Evolutionary conservation across 2,329 filamentous ascomycete genomes (phyloP).

Genomic region (Ophiostoma tasmaniense): DNA sequence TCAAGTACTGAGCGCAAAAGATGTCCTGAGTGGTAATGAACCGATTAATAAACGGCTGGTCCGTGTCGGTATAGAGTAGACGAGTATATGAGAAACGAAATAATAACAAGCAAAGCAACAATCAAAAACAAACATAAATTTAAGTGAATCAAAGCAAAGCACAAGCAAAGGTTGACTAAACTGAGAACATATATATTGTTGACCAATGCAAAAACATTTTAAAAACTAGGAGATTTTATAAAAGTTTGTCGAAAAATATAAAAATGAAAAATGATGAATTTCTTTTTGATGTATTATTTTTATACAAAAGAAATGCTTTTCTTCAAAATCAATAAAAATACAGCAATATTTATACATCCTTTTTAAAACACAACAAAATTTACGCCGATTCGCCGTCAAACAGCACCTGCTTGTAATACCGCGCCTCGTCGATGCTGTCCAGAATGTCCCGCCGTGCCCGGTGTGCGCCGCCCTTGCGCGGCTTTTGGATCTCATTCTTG

Average conservation of each 20-base stretch:
- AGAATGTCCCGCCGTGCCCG: constrained; percentile 83
- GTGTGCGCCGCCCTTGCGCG: constrained; percentile 63
- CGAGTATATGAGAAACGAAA: background rate
- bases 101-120: background rate
- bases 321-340: background rate
- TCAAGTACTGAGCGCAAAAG: constrained; percentile 28
- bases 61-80: background rate
- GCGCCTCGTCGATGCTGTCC: constrained; percentile 89
- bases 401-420: constrained; percentile 59
- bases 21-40: background rate
- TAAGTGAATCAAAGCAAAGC: background rate
- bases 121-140: background rate
- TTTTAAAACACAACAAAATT: background rate
- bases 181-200: no score
- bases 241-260: no score
- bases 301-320: no score
- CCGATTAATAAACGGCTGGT: constrained; percentile 1
- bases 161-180: no score
- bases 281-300: no score
- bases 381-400: constrained; percentile 18
- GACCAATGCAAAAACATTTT: no score
- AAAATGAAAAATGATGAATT: no score
- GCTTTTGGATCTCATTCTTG: background rate
- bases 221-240: no score
- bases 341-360: background rate